phyloP scores from a whole-genome alignment of 208 protist genomes.

The Crithidia thermophila region DNA sequence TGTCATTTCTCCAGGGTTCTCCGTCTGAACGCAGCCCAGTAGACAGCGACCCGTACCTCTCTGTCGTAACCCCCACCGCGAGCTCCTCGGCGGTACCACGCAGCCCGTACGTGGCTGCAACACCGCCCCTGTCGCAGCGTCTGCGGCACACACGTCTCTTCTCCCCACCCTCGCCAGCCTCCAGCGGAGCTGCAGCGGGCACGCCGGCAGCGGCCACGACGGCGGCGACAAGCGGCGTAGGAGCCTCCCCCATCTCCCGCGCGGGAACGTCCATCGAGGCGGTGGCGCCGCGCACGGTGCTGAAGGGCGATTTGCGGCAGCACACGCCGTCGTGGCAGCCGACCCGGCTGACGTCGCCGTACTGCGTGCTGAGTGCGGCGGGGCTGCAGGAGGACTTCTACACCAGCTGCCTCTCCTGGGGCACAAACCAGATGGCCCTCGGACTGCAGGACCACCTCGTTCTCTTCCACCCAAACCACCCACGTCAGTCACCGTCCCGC shows the following conservation, averaged over 20 bases:
- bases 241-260: slow-evolving; percentile 1
- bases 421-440: slow-evolving; percentile 58
- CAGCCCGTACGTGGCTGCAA: background rate
- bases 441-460: slow-evolving; percentile 69
- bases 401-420: slow-evolving; percentile 77
- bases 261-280: slow-evolving; percentile 7
- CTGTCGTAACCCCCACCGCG: background rate
- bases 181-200: background rate
- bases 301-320: background rate
- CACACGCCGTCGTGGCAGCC: slow-evolving; percentile 48
- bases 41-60: background rate
- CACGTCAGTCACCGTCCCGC: slow-evolving; percentile 43
- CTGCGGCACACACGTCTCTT: slow-evolving; percentile 15
- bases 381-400: slow-evolving; percentile 83
- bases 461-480: slow-evolving; percentile 61
- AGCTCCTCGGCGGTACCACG: background rate
- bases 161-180: background rate
- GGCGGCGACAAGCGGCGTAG: background rate
- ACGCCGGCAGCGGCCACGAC: background rate
- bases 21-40: no score
- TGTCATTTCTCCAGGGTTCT: no score
- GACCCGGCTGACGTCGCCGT: slow-evolving; percentile 74
- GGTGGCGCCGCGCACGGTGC: slow-evolving; percentile 14
- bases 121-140: slow-evolving; percentile 8
- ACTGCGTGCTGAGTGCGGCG: slow-evolving; percentile 72